These are phyloP conservation scores for Amborella trichopoda DNA, from an alignment of 164 flowering plant genomes.

Conservation along the genomic window DNA sequence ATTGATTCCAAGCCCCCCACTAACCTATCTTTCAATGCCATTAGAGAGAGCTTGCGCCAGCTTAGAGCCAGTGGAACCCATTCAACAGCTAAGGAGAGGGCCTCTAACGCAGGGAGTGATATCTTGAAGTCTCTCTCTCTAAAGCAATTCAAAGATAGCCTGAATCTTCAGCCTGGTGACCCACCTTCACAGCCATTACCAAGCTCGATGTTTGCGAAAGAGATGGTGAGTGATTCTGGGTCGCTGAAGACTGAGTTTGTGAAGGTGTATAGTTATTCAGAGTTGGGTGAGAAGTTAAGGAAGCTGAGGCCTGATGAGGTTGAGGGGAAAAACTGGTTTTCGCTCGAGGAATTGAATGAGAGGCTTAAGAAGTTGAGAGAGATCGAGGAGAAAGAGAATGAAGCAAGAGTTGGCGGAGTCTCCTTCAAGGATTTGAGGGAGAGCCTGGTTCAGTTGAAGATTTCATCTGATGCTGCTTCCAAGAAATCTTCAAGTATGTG, in stretches of 20 bases:
- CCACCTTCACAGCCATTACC: conserved; percentile 11
- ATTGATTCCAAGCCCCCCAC: background rate
- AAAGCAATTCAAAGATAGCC: conserved; percentile 11
- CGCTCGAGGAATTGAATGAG: conserved; percentile 57
- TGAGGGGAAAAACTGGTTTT: conserved; percentile 33
- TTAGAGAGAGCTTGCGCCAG: conserved; percentile 28
- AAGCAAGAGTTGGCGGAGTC: conserved; percentile 13
- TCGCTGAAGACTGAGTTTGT: conserved; percentile 23
- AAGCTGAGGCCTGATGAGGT: conserved; percentile 31
- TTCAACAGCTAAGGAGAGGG: conserved; percentile 2
- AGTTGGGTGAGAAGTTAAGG: conserved; percentile 55
- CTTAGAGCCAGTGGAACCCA: conserved; percentile 2
- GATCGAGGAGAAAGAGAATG: conserved; percentile 38
- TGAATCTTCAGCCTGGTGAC: conserved; percentile 17
- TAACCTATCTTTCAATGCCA: conserved; percentile 9
- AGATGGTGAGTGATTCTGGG: conserved; percentile 5
- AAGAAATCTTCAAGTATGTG: conserved; percentile 19
- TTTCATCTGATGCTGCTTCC: conserved; percentile 10
- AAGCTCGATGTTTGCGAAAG: conserved; percentile 17
- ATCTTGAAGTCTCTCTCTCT: conserved; percentile 12
- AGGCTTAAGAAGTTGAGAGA: conserved; percentile 53
- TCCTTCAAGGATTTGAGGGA: conserved; percentile 25
- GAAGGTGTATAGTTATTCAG: conserved; percentile 26
- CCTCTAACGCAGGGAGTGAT: background rate
- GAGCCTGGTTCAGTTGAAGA: conserved; percentile 19